Conservation (phyloP, 2,329 filamentous ascomycete genomes). For the Cercospora sp. region DNA sequence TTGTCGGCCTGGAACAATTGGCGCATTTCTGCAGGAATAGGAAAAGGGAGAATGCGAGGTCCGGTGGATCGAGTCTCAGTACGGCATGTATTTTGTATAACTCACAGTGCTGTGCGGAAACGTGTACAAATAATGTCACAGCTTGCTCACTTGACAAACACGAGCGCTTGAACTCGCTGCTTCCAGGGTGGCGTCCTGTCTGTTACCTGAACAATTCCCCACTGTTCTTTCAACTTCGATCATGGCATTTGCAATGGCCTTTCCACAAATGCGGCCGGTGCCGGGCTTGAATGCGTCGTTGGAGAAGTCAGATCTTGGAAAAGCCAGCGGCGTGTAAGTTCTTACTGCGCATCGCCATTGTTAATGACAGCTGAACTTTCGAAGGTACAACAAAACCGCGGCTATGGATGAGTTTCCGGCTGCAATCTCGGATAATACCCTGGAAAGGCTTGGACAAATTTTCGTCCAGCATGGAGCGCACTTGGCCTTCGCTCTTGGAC, state of each 20-base stretch:
- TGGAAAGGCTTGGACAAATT: neutral
- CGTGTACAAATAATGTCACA: too few relatives aligned
- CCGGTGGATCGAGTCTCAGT: too few relatives aligned
- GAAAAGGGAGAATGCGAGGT: too few relatives aligned
- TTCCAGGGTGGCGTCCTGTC: neutral
- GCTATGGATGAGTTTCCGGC: neutral
- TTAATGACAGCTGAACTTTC: neutral
- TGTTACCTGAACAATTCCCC: neutral
- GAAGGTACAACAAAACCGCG: neutral
- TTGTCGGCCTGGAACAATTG: too few relatives aligned
- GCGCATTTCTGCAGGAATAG: too few relatives aligned
- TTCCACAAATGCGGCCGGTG: neutral
- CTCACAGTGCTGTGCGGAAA: too few relatives aligned
- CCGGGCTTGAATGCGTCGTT: neutral
- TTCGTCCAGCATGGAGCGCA: too few relatives aligned
- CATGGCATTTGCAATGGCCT: conserved; percentile 1
- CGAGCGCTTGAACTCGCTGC: conserved; percentile 1
- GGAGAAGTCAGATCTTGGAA: conserved; percentile 1
- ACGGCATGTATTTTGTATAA: too few relatives aligned
- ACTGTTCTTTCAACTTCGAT: conserved; percentile 3
- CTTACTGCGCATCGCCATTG: conserved; percentile 2
- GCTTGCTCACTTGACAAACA: conserved; percentile 1
- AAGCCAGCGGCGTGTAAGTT: conserved; percentile 4
- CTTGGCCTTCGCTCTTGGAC: neutral
- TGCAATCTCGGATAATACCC: neutral